Conservation (phyloP, 1,284 basidiomycete species). For the Heterobasidion irregulare region DNA sequence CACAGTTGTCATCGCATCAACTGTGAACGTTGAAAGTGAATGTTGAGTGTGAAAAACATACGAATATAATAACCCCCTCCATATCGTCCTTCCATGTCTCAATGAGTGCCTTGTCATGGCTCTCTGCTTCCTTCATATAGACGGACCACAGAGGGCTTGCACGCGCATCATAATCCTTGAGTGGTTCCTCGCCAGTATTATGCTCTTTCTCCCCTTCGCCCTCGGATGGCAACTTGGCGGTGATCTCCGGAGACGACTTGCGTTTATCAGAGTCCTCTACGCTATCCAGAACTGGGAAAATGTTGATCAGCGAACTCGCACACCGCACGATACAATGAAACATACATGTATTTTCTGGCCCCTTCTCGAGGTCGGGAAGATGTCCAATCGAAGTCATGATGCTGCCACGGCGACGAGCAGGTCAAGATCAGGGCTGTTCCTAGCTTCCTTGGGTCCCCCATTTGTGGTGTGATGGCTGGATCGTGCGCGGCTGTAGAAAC, state of each 20-base stretch:
- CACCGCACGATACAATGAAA: not conserved
- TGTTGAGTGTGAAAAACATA: not conserved
- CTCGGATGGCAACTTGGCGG: not conserved
- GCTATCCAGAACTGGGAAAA: not conserved
- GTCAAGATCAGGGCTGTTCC: too few species aligned
- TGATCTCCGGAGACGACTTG: not conserved
- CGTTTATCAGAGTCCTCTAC: not conserved
- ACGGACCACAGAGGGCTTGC: slow-evolving; percentile 8
- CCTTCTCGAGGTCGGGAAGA: not conserved
- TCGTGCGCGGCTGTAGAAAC: too few species aligned
- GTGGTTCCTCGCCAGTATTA: not conserved
- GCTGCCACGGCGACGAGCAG: too few species aligned
- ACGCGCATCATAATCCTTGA: slow-evolving; percentile 13
- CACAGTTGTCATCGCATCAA: too few species aligned
- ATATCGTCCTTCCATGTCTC: slow-evolving; percentile 5
- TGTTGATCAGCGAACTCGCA: not conserved
- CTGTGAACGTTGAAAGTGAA: not conserved
- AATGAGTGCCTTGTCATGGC: slow-evolving; percentile 1
- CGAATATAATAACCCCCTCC: slow-evolving; percentile 6
- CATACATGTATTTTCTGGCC: not conserved
- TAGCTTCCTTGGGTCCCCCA: too few species aligned
- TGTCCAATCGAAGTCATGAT: not conserved
- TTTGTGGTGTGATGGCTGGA: too few species aligned
- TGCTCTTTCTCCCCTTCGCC: not conserved
- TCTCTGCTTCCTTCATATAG: slow-evolving; percentile 3